phyloP scores from a whole-genome alignment of 768 basidiomycete species.

The Auricularia sp. region DNA sequence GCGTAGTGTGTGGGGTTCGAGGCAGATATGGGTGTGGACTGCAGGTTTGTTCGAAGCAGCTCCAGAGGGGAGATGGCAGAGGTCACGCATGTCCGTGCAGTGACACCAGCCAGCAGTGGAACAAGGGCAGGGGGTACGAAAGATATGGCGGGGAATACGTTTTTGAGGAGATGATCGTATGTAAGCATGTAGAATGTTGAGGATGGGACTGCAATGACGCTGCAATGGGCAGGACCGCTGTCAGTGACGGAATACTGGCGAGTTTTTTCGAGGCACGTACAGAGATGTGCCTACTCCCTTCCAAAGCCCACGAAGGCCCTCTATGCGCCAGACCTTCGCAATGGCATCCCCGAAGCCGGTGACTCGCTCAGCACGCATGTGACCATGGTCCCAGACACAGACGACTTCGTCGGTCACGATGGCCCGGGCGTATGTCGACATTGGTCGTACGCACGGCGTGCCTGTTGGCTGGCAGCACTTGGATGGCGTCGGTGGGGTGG shows the following conservation, averaged over 20 bases:
- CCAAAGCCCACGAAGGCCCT: conserved; percentile 84
- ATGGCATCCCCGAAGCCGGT: conserved; percentile 83
- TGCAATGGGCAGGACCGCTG: conserved; percentile 19
- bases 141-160: conserved; percentile 49
- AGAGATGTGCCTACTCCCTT: conserved; percentile 88
- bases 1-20: conserved; percentile 59
- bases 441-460: conserved; percentile 54
- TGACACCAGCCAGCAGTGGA: conserved; percentile 73
- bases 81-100: conserved; percentile 72
- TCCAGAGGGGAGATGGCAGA: conserved; percentile 80
- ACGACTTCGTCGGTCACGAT: conserved; percentile 53
- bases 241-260: conserved; percentile 6
- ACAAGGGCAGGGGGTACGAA: conserved; percentile 37
- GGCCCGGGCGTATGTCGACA: conserved; percentile 65
- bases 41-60: conserved; percentile 85
- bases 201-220: conserved; percentile 84
- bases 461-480: conserved; percentile 62
- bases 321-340: conserved; percentile 64
- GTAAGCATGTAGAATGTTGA: conserved; percentile 91
- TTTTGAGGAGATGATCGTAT: conserved; percentile 76
- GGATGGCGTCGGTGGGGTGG: conserved; percentile 37
- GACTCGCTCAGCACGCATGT: conserved; percentile 61
- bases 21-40: conserved; percentile 69
- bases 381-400: conserved; percentile 68
- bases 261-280: conserved; percentile 35